Evolutionary conservation across 208 protist genomes (phyloP), one percentile per base, ranked within the genome.

Genomic region (Trypanosoma grayi): DNA sequence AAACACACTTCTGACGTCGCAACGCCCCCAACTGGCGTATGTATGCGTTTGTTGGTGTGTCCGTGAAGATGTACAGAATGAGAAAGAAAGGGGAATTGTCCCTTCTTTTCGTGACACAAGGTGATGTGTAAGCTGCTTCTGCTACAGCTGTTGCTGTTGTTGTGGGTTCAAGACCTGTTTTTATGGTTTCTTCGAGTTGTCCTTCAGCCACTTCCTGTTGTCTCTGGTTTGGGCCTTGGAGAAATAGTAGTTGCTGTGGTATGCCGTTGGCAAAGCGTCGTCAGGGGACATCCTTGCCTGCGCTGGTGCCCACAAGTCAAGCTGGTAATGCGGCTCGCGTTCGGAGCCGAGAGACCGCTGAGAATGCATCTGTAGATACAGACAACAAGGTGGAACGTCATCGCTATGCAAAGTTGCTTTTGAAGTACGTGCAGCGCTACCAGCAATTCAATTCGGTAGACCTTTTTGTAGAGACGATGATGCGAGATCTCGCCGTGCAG

Each of bases 381-480:
- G 73, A 88, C 34, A 53, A 16, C 10, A 77, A 78, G 31, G 73
- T 94, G 37, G 58, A 77, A 27, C 80, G 80, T 2, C 76, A 91
- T 57, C 81, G 75, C 53, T 94, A 94, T 61, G 85, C 82, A 22
- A 78, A 87, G 60, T 44, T 91, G 2, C 71, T 94, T 2, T 28
- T 70, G 5, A 67, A 71, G 10, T 62, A 92, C 16, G 70, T 43
- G 20, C 63, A 68, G 16, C 68, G 85, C 20, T 76, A 76, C n/a
- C 45, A 53, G 4, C 52, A 83, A 24, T 90, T 78, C 63, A 71
- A 80, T 52, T 93, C 85, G 13, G 60, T 83, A n/a, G 63, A 73
- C 4, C 55, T 93, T 14, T 95, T 95, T 70, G 81, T 92, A 10
- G 83, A 93, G 62, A 59, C 73, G 16, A 89, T 95, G 79, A 53